These are phyloP conservation scores for Vaccinium myrtillus DNA, from an alignment of 148 eudicot species.

Conservation along the genomic window DNA sequence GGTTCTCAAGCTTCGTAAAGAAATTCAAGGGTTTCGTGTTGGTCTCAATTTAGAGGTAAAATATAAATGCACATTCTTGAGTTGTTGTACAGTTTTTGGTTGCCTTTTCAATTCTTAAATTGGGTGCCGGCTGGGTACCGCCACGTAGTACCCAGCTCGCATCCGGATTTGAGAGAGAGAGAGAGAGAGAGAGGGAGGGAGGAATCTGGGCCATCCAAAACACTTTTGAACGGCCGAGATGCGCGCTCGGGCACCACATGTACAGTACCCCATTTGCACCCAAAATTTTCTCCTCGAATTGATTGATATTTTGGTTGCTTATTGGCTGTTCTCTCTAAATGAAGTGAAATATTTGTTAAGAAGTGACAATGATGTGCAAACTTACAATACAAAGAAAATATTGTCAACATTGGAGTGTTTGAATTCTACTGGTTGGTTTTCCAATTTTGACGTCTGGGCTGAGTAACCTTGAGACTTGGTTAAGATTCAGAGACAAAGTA, in stretches of 20 bases:
- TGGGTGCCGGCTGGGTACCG: no score
- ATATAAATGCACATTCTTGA: neutral
- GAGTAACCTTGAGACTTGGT: neutral
- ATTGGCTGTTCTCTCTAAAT: no score
- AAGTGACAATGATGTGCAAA: no score
- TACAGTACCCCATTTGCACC: no score
- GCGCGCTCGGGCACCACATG: no score
- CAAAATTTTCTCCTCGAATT: no score
- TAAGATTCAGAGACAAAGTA: neutral
- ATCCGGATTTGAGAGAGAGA: no score
- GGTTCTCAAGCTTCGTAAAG: conserved; percentile 76
- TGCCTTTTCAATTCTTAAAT: conserved; percentile 9
- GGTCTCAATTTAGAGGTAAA: conserved; percentile 83
- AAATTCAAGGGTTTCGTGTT: conserved; percentile 58
- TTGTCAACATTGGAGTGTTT: neutral
- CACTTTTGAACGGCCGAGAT: no score
- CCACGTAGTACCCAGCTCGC: no score
- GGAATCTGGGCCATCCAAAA: no score
- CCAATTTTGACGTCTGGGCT: neutral
- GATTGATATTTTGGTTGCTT: neutral
- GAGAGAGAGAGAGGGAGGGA: no score
- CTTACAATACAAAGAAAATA: neutral
- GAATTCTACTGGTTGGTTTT: neutral
- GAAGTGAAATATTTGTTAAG: neutral
- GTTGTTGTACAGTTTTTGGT: neutral